Conservation (phyloP, 306 rosid species). For the Mucuna pruriens region DNA sequence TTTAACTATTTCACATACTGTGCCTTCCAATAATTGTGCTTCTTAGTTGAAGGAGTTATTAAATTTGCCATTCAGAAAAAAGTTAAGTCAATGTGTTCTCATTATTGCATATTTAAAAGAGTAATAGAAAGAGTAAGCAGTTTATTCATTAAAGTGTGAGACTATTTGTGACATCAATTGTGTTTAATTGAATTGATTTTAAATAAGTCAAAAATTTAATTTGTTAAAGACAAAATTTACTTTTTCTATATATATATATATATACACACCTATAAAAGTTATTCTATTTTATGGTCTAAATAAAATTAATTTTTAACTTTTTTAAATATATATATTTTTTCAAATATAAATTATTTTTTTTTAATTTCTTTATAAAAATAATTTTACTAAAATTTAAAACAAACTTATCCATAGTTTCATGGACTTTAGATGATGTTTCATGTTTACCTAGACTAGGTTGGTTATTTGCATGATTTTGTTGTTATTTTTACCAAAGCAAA, state of each 20-base stretch:
- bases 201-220: too few relatives aligned
- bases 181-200: neutral
- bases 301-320: too few relatives aligned
- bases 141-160: neutral
- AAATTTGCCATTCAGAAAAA: neutral
- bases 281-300: too few relatives aligned
- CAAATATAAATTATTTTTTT: too few relatives aligned
- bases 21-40: neutral
- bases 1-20: neutral
- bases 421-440: neutral
- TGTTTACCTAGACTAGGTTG: neutral
- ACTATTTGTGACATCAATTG: neutral
- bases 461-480: neutral
- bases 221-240: too few relatives aligned
- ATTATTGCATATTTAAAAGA: neutral
- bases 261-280: too few relatives aligned
- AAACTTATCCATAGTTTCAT: neutral
- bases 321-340: too few relatives aligned
- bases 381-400: neutral
- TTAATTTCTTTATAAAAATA: too few relatives aligned
- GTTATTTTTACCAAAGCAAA: neutral
- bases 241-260: too few relatives aligned
- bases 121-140: neutral
- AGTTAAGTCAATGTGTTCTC: neutral
- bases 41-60: neutral